Evolutionary conservation across 225 moss, liverwort and hornwort genomes (phyloP).

Genomic region (Anthoceros angustus): DNA sequence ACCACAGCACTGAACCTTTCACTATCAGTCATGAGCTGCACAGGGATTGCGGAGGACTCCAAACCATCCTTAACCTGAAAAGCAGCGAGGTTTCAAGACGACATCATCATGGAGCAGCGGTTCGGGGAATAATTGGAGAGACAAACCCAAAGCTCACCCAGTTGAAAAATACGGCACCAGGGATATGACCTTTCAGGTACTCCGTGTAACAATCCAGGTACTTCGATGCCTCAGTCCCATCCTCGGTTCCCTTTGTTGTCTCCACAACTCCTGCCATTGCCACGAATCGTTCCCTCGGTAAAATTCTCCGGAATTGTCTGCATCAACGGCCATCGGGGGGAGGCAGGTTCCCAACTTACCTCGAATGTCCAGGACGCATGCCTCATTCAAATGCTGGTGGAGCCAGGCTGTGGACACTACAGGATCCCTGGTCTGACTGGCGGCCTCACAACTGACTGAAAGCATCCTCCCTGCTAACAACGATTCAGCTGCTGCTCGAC

Average conservation of each 20-base stretch:
- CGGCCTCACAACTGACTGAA: too few species aligned
- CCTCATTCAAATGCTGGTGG: conserved; percentile 8
- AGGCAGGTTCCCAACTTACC: conserved; percentile 2
- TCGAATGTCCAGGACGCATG: conserved; percentile 13
- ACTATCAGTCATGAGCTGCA: conserved; percentile 11
- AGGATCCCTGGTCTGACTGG: too few species aligned
- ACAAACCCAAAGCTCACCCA: conserved; percentile 9
- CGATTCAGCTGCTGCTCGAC: too few species aligned
- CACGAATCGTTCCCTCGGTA: neutral
- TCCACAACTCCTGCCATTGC: neutral
- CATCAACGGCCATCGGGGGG: neutral
- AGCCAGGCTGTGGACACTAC: conserved; percentile 8
- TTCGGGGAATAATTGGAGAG: neutral
- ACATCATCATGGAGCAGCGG: neutral
- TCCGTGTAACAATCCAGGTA: conserved; percentile 12
- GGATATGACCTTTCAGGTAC: conserved; percentile 16
- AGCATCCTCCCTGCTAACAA: too few species aligned
- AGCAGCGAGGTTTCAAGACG: neutral
- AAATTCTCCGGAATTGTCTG: neutral
- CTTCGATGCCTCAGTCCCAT: conserved; percentile 12
- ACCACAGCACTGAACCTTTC: conserved; percentile 11
- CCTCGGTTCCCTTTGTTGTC: conserved; percentile 5
- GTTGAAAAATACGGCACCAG: conserved; percentile 14
- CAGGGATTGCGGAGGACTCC: conserved; percentile 8
- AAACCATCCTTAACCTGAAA: neutral